A percentile compares a stretch with the other conserved stretches of the same genome.
Evolutionary conservation across 768 basidiomycete genomes (phyloP).

Genomic region (Heimioporus sp.): DNA sequence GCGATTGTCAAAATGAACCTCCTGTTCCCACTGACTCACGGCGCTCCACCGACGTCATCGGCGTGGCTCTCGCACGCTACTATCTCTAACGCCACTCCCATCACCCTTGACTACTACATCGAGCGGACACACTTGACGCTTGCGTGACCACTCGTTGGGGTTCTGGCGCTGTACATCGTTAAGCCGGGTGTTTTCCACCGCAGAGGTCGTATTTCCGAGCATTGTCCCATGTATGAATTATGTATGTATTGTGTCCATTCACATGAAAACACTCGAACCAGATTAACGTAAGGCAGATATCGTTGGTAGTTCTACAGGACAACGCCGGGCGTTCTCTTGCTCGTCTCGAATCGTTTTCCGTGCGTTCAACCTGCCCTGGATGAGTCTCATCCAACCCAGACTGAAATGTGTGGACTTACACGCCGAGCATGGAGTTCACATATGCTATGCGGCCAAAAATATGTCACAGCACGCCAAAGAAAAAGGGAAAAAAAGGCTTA

Average conservation of each 20-base stretch:
- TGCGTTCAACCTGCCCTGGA: constrained; percentile 2
- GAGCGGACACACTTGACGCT: too few species aligned
- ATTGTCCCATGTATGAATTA: background rate
- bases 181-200: background rate
- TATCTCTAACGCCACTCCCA: too few species aligned
- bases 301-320: constrained; percentile 7
- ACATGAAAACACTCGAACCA: too few species aligned
- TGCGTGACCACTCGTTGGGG: too few species aligned
- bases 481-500: background rate
- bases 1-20: too few species aligned
- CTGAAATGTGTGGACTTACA: constrained; percentile 8
- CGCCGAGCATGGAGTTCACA: constrained; percentile 20
- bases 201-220: background rate
- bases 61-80: too few species aligned
- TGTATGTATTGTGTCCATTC: too few species aligned
- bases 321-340: background rate
- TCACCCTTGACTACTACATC: too few species aligned
- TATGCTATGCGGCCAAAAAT: constrained; percentile 13
- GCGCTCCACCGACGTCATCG: too few species aligned
- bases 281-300: constrained; percentile 1
- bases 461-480: background rate
- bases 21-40: too few species aligned
- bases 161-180: background rate
- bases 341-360: constrained; percentile 13
- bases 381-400: too few species aligned